A percentile compares a stretch with the other conserved stretches of the same genome.
Evolutionary conservation across 164 flowering plant species (phyloP).

Genomic region (Buxus sempervirens): DNA sequence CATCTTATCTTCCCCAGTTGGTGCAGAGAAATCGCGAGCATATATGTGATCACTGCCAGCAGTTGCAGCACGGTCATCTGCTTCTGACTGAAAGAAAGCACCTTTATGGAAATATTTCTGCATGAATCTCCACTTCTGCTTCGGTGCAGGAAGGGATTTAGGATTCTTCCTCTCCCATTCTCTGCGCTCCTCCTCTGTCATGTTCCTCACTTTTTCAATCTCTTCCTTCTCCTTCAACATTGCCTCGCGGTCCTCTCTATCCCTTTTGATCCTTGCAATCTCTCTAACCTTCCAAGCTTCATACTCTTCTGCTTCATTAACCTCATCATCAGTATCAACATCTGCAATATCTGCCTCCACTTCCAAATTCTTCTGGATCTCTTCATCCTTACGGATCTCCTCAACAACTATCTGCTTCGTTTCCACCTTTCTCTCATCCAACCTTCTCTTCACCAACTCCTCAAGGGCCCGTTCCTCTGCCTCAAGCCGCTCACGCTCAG

Average conservation of each 20-base stretch:
- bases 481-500: constrained; percentile 78
- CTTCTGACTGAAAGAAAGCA: constrained; percentile 75
- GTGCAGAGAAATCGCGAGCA: constrained; percentile 76
- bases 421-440: constrained; percentile 69
- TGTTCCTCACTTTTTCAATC: constrained; percentile 81
- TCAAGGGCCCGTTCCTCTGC: constrained; percentile 73
- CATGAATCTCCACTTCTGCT: constrained; percentile 95
- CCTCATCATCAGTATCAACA: constrained; percentile 85
- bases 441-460: constrained; percentile 51
- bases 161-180: constrained; percentile 96
- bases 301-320: constrained; percentile 89
- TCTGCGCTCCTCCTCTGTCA: constrained; percentile 90
- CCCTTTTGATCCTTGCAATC: constrained; percentile 88
- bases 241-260: constrained; percentile 76
- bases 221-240: constrained; percentile 85
- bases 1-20: constrained; percentile 93
- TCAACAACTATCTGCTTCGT: constrained; percentile 75
- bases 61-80: constrained; percentile 54
- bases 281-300: constrained; percentile 89
- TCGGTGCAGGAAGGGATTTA: constrained; percentile 42
- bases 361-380: constrained; percentile 66
- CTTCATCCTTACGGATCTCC: constrained; percentile 64
- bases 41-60: constrained; percentile 50
- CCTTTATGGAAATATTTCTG: constrained; percentile 96
- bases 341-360: constrained; percentile 65